These are phyloP conservation scores for Leccinum arenicola DNA, from an alignment of 768 basidiomycete genomes.

Conservation along the genomic window DNA sequence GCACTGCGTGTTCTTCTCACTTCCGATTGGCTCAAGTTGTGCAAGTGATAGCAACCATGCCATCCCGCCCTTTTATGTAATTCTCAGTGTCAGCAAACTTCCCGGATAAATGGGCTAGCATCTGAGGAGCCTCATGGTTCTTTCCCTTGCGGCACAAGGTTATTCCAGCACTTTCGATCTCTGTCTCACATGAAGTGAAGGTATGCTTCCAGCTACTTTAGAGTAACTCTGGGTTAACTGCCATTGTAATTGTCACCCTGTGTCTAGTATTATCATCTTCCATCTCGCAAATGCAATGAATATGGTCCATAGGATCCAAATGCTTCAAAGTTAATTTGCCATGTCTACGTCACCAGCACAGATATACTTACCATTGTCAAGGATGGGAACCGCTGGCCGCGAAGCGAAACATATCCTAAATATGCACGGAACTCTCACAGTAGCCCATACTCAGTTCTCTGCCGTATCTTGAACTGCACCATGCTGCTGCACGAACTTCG, in stretches of 20 bases:
- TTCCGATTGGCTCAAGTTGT: neutral
- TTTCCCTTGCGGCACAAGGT: neutral
- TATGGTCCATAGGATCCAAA: neutral
- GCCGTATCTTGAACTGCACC: slow-evolving; percentile 1
- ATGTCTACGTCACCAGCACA: neutral
- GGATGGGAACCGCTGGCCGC: neutral
- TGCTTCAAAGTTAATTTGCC: neutral
- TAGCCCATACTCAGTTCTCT: neutral
- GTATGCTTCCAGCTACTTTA: neutral
- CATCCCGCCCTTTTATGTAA: neutral
- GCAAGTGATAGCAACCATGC: neutral
- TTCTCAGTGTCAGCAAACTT: neutral
- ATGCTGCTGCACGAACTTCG: slow-evolving; percentile 5
- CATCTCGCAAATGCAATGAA: neutral
- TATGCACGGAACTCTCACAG: slow-evolving; percentile 3
- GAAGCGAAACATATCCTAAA: neutral
- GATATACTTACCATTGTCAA: neutral
- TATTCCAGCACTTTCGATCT: neutral
- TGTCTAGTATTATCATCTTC: neutral
- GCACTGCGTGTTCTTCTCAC: neutral
- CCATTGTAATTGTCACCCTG: neutral
- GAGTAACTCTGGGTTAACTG: neutral
- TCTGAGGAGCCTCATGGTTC: neutral
- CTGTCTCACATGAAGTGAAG: neutral
- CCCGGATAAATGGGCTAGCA: neutral